Percentiles rank a stretch among this genome's conserved stretches.
Evolutionary conservation across 257 asterid genomes (phyloP).

Genomic region (Solanum acaule): DNA sequence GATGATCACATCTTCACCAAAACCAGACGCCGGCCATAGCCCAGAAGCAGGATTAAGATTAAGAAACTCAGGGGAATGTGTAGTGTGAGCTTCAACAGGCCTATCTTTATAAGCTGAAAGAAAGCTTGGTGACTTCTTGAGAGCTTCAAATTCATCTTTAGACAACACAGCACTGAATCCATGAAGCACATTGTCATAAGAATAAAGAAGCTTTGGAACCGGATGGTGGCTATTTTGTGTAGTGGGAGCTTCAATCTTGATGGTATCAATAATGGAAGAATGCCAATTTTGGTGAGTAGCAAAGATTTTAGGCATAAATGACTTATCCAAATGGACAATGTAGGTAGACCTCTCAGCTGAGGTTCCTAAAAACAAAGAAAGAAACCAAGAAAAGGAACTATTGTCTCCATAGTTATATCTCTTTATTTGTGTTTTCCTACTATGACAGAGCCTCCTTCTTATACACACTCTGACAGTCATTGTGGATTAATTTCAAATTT

Average conservation of each 20-base stretch:
- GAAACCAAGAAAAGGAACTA: background rate
- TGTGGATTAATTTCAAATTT: background rate
- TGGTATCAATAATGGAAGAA: background rate
- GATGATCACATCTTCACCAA: slow-evolving; percentile 4
- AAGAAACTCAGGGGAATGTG: background rate
- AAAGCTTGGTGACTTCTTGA: background rate
- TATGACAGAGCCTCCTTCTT: background rate
- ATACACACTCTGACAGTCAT: background rate
- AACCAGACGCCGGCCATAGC: slow-evolving; percentile 5
- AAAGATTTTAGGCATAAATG: slow-evolving; percentile 5
- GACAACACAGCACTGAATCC: slow-evolving; percentile 9
- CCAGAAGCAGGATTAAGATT: slow-evolving; percentile 6
- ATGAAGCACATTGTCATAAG: slow-evolving; percentile 8
- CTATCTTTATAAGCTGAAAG: slow-evolving; percentile 6
- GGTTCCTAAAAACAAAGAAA: background rate
- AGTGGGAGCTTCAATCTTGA: no score
- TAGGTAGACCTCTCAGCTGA: slow-evolving; percentile 5
- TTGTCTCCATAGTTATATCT: background rate
- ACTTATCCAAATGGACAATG: slow-evolving; percentile 14
- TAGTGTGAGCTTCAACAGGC: background rate
- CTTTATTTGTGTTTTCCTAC: background rate
- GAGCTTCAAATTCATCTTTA: background rate
- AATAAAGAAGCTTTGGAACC: background rate
- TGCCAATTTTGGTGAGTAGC: slow-evolving; percentile 5
- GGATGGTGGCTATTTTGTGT: background rate